These are phyloP conservation scores for Aspergillus steynii DNA, from an alignment of 495 filamentous ascomycete species.

Conservation along the genomic window DNA sequence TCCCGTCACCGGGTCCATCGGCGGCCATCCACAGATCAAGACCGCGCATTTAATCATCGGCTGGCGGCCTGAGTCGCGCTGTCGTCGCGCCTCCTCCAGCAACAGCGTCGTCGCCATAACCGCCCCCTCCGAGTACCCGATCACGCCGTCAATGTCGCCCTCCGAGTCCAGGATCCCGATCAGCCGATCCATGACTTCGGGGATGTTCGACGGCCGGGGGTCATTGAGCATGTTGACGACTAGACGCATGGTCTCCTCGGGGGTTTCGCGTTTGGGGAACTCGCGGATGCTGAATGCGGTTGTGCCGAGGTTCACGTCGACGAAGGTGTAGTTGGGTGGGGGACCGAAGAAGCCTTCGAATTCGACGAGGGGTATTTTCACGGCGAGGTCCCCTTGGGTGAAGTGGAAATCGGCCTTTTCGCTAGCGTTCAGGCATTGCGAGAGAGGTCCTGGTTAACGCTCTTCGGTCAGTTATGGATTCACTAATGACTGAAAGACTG, in stretches of 20 bases:
- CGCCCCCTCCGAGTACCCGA: conserved; percentile 65
- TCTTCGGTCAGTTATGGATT: neutral
- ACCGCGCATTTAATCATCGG: conserved; percentile 56
- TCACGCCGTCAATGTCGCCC: conserved; percentile 38
- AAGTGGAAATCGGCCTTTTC: conserved; percentile 24
- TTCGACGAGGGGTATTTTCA: conserved; percentile 12
- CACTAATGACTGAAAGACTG: neutral
- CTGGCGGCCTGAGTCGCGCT: conserved; percentile 33
- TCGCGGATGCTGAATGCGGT: conserved; percentile 17
- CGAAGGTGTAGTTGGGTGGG: conserved; percentile 30
- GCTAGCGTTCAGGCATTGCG: conserved; percentile 16
- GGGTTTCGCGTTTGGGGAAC: conserved; percentile 26
- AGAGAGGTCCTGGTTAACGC: conserved; percentile 18
- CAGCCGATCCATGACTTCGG: conserved; percentile 17
- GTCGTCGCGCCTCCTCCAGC: conserved; percentile 46
- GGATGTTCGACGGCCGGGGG: conserved; percentile 14
- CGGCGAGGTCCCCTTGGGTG: conserved; percentile 24
- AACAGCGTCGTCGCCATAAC: conserved; percentile 56
- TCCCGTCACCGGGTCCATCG: conserved; percentile 47
- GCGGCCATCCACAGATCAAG: conserved; percentile 56
- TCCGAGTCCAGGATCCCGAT: conserved; percentile 33
- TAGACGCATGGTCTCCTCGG: conserved; percentile 16
- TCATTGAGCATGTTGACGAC: conserved; percentile 10
- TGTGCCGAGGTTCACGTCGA: conserved; percentile 3
- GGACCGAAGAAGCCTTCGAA: conserved; percentile 31